Conservation (phyloP, 2,329 filamentous ascomycete genomes). For the Echinosphaeria canescens region DNA sequence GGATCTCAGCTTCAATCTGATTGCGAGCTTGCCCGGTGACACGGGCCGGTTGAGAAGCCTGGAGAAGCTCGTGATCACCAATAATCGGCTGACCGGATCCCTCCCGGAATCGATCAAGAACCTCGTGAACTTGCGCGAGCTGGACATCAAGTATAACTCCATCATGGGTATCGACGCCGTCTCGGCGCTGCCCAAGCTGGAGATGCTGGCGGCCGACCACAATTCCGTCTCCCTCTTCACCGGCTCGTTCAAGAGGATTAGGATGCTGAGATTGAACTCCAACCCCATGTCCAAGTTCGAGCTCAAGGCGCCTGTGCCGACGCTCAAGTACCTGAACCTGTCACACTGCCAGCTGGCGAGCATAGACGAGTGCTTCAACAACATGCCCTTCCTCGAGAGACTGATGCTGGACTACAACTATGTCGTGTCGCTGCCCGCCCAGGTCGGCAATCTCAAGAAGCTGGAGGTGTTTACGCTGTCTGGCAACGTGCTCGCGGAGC, state of each 20-base stretch:
- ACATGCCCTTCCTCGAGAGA: constrained; percentile 70
- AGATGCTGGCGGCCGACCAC: constrained; percentile 78
- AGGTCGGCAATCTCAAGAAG: constrained; percentile 64
- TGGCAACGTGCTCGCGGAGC: constrained; percentile 66
- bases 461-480: constrained; percentile 89
- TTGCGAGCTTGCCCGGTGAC: constrained; percentile 51
- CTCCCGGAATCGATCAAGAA: constrained; percentile 53
- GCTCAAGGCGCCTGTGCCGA: constrained; percentile 53
- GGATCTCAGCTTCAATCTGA: constrained; percentile 92
- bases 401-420: constrained; percentile 89
- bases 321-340: constrained; percentile 69
- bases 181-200: constrained; percentile 63
- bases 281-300: constrained; percentile 93
- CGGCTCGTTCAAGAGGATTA: constrained; percentile 68
- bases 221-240: constrained; percentile 82
- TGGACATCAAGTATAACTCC: constrained; percentile 86
- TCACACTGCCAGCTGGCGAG: constrained; percentile 82
- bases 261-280: constrained; percentile 74
- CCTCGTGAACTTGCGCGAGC: constrained; percentile 63
- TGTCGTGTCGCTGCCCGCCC: constrained; percentile 70
- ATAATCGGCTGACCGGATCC: constrained; percentile 64
- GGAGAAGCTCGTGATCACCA: constrained; percentile 85
- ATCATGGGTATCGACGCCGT: constrained; percentile 80
- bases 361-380: constrained; percentile 73
- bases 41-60: constrained; percentile 62